Evolutionary conservation across 2,329 filamentous ascomycete species (phyloP).

Genomic region (Colletotrichum tabaci): DNA sequence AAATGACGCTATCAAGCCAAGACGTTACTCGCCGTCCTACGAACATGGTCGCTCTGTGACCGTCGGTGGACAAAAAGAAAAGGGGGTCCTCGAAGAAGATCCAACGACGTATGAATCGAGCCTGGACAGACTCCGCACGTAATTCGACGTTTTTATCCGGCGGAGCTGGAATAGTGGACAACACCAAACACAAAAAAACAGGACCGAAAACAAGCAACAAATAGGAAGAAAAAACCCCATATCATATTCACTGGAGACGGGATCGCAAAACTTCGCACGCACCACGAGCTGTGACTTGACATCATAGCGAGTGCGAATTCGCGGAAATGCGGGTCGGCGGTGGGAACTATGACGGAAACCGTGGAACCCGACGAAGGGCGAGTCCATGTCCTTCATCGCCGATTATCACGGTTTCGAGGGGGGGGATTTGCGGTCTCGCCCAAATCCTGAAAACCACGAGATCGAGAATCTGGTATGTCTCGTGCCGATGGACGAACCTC

Average conservation of each 20-base stretch:
- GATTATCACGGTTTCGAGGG: constrained; percentile 13
- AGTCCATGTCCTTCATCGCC: constrained; percentile 20
- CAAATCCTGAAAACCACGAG: background rate
- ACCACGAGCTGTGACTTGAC: constrained; percentile 25
- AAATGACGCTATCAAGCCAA: constrained; percentile 33
- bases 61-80: background rate
- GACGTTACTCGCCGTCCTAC: background rate
- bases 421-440: background rate
- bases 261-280: background rate
- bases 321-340: constrained; percentile 28
- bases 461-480: background rate
- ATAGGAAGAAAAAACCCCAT: background rate
- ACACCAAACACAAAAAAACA: too few species aligned
- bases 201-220: too few species aligned
- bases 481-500: background rate
- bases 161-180: constrained; percentile 9
- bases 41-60: background rate
- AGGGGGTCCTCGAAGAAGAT: background rate
- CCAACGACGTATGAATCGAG: background rate
- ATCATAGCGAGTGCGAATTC: constrained; percentile 16
- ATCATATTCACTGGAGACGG: background rate
- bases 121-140: background rate
- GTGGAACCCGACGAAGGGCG: constrained; percentile 24
- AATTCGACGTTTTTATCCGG: background rate
- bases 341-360: constrained; percentile 38